These are phyloP conservation scores for Tricholomella constricta DNA, from an alignment of 768 basidiomycete genomes.

Conservation along the genomic window DNA sequence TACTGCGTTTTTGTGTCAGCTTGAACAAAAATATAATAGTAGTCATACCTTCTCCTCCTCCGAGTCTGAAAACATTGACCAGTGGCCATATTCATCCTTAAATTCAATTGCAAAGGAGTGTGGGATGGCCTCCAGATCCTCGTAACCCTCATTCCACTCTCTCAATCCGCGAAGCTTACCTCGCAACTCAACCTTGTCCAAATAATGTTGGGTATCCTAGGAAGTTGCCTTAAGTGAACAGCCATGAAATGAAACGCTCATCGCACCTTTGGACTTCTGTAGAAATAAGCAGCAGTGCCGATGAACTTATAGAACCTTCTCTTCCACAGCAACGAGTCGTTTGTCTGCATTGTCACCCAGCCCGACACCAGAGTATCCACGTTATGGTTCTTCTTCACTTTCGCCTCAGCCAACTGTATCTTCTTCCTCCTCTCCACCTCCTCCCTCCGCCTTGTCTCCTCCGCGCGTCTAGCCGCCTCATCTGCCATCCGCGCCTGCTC, in stretches of 20 bases:
- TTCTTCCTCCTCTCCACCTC: constrained; percentile 46
- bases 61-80: constrained; percentile 63
- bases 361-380: constrained; percentile 45
- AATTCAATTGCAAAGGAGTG: constrained; percentile 70
- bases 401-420: constrained; percentile 48
- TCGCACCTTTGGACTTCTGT: constrained; percentile 52
- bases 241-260: background rate
- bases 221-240: constrained; percentile 3
- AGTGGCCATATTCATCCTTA: constrained; percentile 45
- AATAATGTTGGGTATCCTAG: constrained; percentile 39
- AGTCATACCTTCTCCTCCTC: constrained; percentile 61
- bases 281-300: constrained; percentile 48
- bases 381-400: constrained; percentile 37
- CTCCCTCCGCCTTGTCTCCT: constrained; percentile 41
- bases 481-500: constrained; percentile 48
- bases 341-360: constrained; percentile 64
- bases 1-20: constrained; percentile 32
- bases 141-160: constrained; percentile 70
- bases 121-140: constrained; percentile 65
- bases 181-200: constrained; percentile 49
- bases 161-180: constrained; percentile 47
- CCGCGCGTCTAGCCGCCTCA: constrained; percentile 45
- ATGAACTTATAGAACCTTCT: constrained; percentile 64
- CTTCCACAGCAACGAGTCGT: constrained; percentile 59
- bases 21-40: background rate